Base-by-base conservation (phyloP, 78 protist species). In the Cavenderia fasciculata region DNA sequence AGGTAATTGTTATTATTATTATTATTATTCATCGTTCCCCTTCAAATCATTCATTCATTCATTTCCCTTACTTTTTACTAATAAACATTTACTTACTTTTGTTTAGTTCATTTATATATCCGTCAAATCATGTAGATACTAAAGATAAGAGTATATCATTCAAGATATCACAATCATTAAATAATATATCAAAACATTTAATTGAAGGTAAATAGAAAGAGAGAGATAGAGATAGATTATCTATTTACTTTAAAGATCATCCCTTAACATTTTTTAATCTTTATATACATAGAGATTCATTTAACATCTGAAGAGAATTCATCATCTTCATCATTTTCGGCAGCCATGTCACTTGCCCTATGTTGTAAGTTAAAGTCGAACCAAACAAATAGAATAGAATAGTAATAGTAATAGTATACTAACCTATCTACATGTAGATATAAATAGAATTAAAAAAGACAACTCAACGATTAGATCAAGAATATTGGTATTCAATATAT, bases 361-460 rank as follows among this genome's bases (percentile, higher is more conserved):
- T 76, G 94, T 76, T 68, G 94, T 74, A 68, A 23, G 89, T 75
- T 33, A 8, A 36, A 6, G 12, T 59, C 59, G 51, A 70, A 43
- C 31, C 74, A 54, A 59, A 14, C 74, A 16, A 23, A 25, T 49
- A 61, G 74, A 8, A 27, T 54, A 7, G 12, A 23, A 1, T 23
- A 25, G 43, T 56, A 8, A 27, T 21, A 16, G 21, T 4, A 31
- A 19, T 46, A 16, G 47, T 61, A 31, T 86, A 61, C 34, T 59
- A 18, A 16, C 33, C 34, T 16, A 16, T 5, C n/a, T 1, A 14
- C 31, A 49, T 33, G 41, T 38, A 89, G 94, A 89, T 66, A 89
- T 89, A 49, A 89, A 78, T 72, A 72, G 94, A 54, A 52, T 89
- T 7, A 52, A 44, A 54, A 76, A 74, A 68, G 87, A 69, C 11